phyloP scores from a whole-genome alignment of 1,284 basidiomycete species.

The Exobasidium cylindrosporum region DNA sequence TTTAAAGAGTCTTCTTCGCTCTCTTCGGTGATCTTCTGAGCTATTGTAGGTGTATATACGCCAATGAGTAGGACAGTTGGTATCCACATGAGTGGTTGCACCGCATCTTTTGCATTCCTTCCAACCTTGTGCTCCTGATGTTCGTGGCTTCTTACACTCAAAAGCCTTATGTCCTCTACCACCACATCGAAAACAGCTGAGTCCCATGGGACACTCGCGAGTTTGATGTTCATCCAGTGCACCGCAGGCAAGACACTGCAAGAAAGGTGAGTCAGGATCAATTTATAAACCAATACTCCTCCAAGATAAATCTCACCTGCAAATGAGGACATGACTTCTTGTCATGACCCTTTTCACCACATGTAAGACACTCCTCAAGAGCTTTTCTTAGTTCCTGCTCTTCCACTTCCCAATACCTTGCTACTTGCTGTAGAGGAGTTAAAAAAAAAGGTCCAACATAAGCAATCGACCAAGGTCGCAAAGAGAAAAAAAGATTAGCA shows the following conservation, averaged over 20 bases:
- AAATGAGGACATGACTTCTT: conserved; percentile 36
- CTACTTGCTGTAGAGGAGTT: neutral
- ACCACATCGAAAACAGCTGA: conserved; percentile 80
- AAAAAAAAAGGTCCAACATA: too few relatives aligned
- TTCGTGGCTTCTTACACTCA: conserved; percentile 63
- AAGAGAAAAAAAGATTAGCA: too few relatives aligned
- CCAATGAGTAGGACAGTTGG: conserved; percentile 87
- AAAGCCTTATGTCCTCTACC: conserved; percentile 78
- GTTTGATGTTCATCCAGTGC: conserved; percentile 79
- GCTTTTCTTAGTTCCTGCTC: conserved; percentile 30
- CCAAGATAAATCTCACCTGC: conserved; percentile 17
- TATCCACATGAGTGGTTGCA: conserved; percentile 64
- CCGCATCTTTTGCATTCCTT: conserved; percentile 75
- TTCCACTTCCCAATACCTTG: conserved; percentile 40
- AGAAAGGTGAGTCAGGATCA: neutral
- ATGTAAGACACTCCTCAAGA: conserved; percentile 32
- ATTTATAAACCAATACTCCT: neutral
- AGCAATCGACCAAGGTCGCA: neutral
- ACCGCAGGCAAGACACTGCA: conserved; percentile 81
- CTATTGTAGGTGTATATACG: conserved; percentile 75
- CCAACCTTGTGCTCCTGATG: conserved; percentile 23
- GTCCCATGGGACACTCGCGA: conserved; percentile 73
- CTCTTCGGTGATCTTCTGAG: conserved; percentile 60
- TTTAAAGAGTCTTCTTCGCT: conserved; percentile 18
- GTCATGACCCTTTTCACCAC: conserved; percentile 41